Evolutionary conservation across 345 rosid genomes (phyloP).

Genomic region (Eucalyptus guilfoylei): DNA sequence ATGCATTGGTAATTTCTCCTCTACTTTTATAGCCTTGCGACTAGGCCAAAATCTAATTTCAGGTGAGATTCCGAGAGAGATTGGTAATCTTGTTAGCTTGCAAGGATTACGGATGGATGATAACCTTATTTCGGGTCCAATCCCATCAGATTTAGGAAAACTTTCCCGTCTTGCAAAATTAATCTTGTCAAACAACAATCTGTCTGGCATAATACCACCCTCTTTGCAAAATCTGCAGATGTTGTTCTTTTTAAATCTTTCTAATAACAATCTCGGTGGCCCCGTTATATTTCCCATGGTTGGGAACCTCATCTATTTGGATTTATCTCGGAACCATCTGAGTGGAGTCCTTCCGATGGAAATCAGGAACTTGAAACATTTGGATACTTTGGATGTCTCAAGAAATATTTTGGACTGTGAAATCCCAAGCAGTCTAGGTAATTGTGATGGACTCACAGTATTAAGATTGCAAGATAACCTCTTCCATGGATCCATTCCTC

Average conservation of each 20-base stretch:
- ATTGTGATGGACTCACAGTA: neutral
- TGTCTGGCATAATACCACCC: neutral
- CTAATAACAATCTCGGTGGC: neutral
- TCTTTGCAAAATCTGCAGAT: neutral
- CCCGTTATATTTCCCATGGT: neutral
- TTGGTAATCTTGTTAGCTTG: constrained; percentile 5
- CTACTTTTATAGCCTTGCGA: neutral
- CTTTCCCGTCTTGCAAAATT: neutral
- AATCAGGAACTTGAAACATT: neutral
- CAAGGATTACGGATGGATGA: neutral
- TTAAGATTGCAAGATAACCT: neutral
- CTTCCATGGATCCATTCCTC: neutral
- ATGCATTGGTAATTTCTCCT: neutral
- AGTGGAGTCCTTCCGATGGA: neutral
- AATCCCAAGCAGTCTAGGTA: neutral
- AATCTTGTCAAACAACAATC: neutral
- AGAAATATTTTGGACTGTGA: neutral
- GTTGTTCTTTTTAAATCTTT: neutral
- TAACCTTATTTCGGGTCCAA: neutral
- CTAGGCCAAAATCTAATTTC: neutral
- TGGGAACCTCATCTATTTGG: neutral
- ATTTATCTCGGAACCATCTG: neutral
- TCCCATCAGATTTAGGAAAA: neutral
- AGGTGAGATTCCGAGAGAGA: constrained; percentile 3
- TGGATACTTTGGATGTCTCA: neutral